Evolutionary conservation across 148 eudicot genomes (phyloP), one percentile per base, ranked within the genome.

Genomic region (Camellia japonica): DNA sequence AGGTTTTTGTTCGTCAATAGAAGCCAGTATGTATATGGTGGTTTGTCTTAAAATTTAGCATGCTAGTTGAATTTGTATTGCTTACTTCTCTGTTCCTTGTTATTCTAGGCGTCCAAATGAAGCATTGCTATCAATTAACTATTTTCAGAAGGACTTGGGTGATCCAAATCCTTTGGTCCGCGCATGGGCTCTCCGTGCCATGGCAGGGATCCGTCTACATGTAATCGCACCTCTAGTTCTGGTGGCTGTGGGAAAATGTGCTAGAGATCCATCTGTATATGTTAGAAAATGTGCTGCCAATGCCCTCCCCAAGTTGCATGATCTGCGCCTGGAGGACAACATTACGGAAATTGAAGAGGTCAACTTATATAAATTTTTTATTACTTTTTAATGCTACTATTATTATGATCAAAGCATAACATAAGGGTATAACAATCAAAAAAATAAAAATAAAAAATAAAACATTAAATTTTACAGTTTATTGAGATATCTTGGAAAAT

Each of bases 121-220:
- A 88, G 97, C 98, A 70, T 88, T 97, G 85, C 80, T 97, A 61
- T 97, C 99, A 79, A 97, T 97, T 76, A 97, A 97, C 81, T 94
- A 74, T 88, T 97, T 97, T 85, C 99, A 97, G 87, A 97, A 93
- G 91, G 99, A 97, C 83, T 88, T 97, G 79, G 97, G 90, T 67
- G 99, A 97, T 86, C 90, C 93, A 55, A 97, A 94, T 75, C 97
- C 99, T 82, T 87, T 97, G 87, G 99, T 97, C 77, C 88, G 99
- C 78, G 99, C 99, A 51, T 94, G 98, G 98, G 99, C 99, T 80
- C 98, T 97, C 43, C 99, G 99, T 78, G 90, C 99, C 44, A 97
- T 97, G 99, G 98, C 99, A 15, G 99, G 99, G 74, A 97, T 97
- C 64, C 97, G 99, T 71, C 86, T 97, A 74, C 98, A 97, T 90